Conservation (phyloP, 2,329 filamentous ascomycete species). For the Aspergillus candidus region DNA sequence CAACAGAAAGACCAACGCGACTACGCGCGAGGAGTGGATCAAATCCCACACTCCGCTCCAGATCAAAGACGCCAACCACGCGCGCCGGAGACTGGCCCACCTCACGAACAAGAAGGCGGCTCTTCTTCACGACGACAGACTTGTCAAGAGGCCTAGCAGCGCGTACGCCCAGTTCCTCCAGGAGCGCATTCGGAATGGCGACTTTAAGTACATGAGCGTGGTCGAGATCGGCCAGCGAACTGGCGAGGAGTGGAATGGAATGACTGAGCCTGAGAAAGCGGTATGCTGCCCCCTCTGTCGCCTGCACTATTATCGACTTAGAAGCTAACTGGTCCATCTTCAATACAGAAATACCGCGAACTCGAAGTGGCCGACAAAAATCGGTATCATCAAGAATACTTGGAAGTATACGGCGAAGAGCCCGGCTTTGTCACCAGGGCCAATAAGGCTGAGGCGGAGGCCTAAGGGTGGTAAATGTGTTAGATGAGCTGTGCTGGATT, state of each 20-base stretch:
- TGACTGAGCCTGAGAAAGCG: slow-evolving; percentile 31
- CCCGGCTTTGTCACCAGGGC: slow-evolving; percentile 1
- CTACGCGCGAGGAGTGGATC: slow-evolving; percentile 50
- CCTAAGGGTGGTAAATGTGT: not conserved
- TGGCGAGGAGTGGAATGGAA: slow-evolving; percentile 20
- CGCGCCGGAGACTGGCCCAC: slow-evolving; percentile 39
- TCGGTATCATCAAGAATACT: slow-evolving; percentile 32
- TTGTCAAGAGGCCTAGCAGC: slow-evolving; percentile 39
- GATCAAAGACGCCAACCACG: slow-evolving; percentile 55
- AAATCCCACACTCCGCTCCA: slow-evolving; percentile 49
- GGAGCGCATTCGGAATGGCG: slow-evolving; percentile 44
- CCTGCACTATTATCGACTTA: too few species aligned
- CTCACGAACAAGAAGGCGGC: slow-evolving; percentile 16
- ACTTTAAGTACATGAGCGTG: slow-evolving; percentile 44
- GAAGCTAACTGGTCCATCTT: slow-evolving; percentile 8
- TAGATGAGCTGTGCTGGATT: slow-evolving; percentile 1
- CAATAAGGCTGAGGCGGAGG: too few species aligned
- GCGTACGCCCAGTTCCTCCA: slow-evolving; percentile 41
- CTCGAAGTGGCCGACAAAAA: slow-evolving; percentile 20
- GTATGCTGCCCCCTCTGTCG: slow-evolving; percentile 18
- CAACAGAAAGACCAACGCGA: slow-evolving; percentile 39
- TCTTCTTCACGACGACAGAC: slow-evolving; percentile 50
- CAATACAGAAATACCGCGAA: slow-evolving; percentile 25
- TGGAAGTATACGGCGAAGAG: slow-evolving; percentile 31
- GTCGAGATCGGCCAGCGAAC: slow-evolving; percentile 27